Evolutionary conservation across 345 rosid species (phyloP), one percentile per base, ranked within the genome.

Genomic region (Mangifera indica): DNA sequence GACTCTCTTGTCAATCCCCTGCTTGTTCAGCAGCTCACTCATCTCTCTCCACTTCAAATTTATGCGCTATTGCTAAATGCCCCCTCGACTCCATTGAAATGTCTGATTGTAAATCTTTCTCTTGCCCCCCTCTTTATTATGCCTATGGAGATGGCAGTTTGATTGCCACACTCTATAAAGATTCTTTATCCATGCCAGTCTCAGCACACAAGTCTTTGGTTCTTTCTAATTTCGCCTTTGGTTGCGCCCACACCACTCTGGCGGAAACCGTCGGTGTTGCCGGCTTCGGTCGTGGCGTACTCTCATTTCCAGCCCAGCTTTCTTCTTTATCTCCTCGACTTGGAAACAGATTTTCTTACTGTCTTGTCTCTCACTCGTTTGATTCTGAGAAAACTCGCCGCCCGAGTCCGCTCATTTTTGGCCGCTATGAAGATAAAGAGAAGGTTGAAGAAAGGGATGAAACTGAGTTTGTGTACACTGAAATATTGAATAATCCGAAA

Each of bases 81-180:
- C 98, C 93, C 42, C 84, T 95, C 3, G 97, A 88, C 57, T 74
- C 77, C 49, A 92, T 95, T 58, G 99, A 94, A 60, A 89, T 69
- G 10, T 86, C 92, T 0, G 95, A 90, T 0, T 94, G 98, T 20
- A 70, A 73, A 56, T 78, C 87, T 32, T 91, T 80, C 65, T 74
- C 95, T 69, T 94, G 98, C 73, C 98, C 98, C 0, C 79, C 80
- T 17, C 89, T 94, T 66, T 94, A 94, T 82, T 94, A 92, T 75
- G 98, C 98, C 9, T 94, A 94, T 63, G 98, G 91, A 10, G 98
- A 94, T 60, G 98, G 98, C 64, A 92, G 97, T 80, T 84, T 94
- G 69, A 66, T 88, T 6, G 98, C 89, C 1, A 75, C 70, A 22
- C 92, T 94, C 29, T 86, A 70, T 62, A 78, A 78, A 11, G 96